Base-by-base conservation (phyloP, 768 basidiomycete species). In the Trametes elegans region DNA sequence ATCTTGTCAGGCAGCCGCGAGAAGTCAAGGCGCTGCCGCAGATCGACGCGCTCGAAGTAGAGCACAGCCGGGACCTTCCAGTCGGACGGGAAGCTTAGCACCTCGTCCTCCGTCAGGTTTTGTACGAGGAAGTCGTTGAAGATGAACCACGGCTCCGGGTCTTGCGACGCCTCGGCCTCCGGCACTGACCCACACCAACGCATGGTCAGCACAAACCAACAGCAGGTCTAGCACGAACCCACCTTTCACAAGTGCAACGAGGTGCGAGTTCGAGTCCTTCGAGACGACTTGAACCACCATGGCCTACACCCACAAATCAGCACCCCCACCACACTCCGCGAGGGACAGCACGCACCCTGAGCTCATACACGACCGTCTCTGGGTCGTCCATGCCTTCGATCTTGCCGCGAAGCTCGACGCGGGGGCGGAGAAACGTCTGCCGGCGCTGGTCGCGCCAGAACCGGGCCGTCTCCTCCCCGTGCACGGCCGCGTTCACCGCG, bases 1-100 rank as follows among this genome's bases (percentile, higher is more conserved):
- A 89, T 75, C 42, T 76, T 74, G 47, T 78, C 79, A 0, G 88
- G 88, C 18, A 97, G 73, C 4, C 71, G 71, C 28, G 72, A 77
- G 58, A 85, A 85, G 67, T 95, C 83, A 29, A 98, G 70, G 0
- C 71, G 69, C 23, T 76, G 73, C 11, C 69, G 69, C 11, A 79
- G 65, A 64, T 96, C 90, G 16, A 77, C 71, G 19, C 93, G 82
- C 68, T 97, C 93, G 28, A 92, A 76, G 68, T 96, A 90, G n/a
- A 98, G 62, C n/a, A 98, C 81, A 1, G 93, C 83, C 1, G 96
- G 96, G 7, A 90, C 80, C 82, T 99, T 99, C 96, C 96, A 99
- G 41, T 76, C 78, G n/a, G 79, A 85, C 8, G 88, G 84, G 65
- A 97, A 94, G 64, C 87, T 85, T 55, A 98, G 71, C 1, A 91